Evolutionary conservation across 2,329 filamentous ascomycete species (phyloP).

Genomic region (Ustulina deusta): DNA sequence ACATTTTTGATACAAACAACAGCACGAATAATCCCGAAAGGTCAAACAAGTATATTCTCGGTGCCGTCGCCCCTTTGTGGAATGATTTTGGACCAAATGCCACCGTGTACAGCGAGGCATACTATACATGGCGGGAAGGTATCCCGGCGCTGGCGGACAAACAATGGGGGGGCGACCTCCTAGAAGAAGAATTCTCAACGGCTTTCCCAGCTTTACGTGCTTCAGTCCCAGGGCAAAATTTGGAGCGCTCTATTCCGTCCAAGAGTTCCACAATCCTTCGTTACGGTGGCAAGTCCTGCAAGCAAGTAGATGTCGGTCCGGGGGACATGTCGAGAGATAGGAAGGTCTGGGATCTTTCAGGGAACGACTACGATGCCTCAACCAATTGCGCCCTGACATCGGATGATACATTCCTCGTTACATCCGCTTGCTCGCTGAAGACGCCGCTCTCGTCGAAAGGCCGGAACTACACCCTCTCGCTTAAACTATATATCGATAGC

Average conservation of each 20-base stretch:
- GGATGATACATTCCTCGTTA: conserved; percentile 50
- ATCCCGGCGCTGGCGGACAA: conserved; percentile 65
- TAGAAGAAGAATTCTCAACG: conserved; percentile 53
- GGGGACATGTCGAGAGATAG: background rate
- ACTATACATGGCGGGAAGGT: conserved; percentile 63
- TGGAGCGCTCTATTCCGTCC: conserved; percentile 58
- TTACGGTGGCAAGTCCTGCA: conserved; percentile 45
- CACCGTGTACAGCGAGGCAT: conserved; percentile 63
- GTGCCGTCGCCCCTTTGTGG: conserved; percentile 64
- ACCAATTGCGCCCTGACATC: conserved; percentile 53
- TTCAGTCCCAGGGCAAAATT: conserved; percentile 60
- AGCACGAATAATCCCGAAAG: conserved; percentile 59
- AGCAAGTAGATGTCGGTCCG: background rate
- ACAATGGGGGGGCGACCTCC: conserved; percentile 64
- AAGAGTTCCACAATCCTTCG: conserved; percentile 52
- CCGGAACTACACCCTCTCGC: conserved; percentile 65
- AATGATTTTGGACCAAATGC: conserved; percentile 67
- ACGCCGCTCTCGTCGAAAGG: conserved; percentile 67
- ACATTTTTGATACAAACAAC: conserved; percentile 64
- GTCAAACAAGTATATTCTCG: conserved; percentile 57
- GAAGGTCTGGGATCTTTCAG: conserved; percentile 52
- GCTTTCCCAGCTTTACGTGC: conserved; percentile 56
- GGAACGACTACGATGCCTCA: conserved; percentile 56
- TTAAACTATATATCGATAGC: conserved; percentile 53
- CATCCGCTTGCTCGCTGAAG: conserved; percentile 55